Evolutionary conservation across 1,284 basidiomycete genomes (phyloP), one percentile per base, ranked within the genome.

Genomic region (Ceratobasidium sp.): DNA sequence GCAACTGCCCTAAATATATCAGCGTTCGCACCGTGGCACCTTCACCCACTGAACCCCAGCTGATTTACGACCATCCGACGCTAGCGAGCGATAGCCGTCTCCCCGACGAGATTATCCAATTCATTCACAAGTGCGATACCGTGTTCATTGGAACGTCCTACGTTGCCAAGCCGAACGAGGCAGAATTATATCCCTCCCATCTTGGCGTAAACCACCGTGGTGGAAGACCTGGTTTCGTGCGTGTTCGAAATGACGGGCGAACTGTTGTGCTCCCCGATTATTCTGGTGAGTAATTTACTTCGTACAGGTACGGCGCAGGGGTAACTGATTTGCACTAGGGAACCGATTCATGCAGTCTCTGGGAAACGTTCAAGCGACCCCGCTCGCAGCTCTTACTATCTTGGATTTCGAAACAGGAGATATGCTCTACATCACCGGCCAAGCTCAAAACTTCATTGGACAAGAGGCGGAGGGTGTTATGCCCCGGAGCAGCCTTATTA

Each of bases 1-100:
- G 89, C 48, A 89, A 89, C 72, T 90, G 88, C 77, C 89, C 88
- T 8, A 90, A 90, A 78, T 91, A 91, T 77, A 90, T 90, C 77
- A 88, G 84, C 62, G 78, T 86, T 48, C 85, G 88, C 13, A 83
- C 87, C 43, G 11, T 81, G 90, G 13, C 78, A 81, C 24, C 82
- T 86, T 0, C 83, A 0, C 75, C 81, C 27, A 83, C 84, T 1
- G 75, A 78, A 11, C 85, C 88, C 0, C 77, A 74, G 2, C 79
- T 89, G 27, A 77, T 78, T 2, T 78, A 85, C 72, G 78, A 83
- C 62, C 75, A 81, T 0, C 77, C 81, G 0, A 74, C 83, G 11
- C 74, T 89, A 11, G 68, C 78, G 2, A 43, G 78, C 0, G 76
- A 78, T 8, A 85, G 85, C 2, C 81, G 83, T n/a, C 83, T 90